Conservation (phyloP, 306 rosid genomes). For the Fragaria ananassa region DNA sequence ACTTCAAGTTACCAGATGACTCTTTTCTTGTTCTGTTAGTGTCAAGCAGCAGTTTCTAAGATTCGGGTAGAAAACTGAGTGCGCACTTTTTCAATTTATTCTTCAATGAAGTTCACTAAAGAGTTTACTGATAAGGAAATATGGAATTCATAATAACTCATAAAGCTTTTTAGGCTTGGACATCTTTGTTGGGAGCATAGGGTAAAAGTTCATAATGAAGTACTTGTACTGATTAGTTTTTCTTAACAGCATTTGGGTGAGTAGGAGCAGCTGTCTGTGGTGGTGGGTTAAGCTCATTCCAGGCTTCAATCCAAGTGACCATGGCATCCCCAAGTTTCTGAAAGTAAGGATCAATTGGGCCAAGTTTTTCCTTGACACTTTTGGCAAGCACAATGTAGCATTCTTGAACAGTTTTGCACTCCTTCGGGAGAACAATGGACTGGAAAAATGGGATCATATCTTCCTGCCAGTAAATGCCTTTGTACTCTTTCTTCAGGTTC, state of each 20-base stretch:
- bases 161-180: neutral
- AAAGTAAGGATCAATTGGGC: conserved; percentile 39
- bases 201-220: neutral
- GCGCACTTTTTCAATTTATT: neutral
- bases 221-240: neutral
- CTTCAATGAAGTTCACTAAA: neutral
- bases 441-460: conserved; percentile 46
- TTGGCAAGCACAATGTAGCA: conserved; percentile 49
- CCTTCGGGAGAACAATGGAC: conserved; percentile 30
- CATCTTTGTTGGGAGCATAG: neutral
- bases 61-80: neutral
- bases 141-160: neutral
- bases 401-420: conserved; percentile 35
- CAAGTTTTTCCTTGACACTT: conserved; percentile 40
- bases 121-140: neutral
- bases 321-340: conserved; percentile 60
- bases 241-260: neutral
- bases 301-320: conserved; percentile 79
- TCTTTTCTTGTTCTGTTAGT: neutral
- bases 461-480: conserved; percentile 49
- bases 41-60: conserved; percentile 4
- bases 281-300: conserved; percentile 68
- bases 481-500: conserved; percentile 46
- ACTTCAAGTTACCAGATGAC: neutral
- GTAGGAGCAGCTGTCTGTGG: neutral